Evolutionary conservation across 2,329 filamentous ascomycete genomes (phyloP).

Genomic region (Colletotrichum orbiculare): DNA sequence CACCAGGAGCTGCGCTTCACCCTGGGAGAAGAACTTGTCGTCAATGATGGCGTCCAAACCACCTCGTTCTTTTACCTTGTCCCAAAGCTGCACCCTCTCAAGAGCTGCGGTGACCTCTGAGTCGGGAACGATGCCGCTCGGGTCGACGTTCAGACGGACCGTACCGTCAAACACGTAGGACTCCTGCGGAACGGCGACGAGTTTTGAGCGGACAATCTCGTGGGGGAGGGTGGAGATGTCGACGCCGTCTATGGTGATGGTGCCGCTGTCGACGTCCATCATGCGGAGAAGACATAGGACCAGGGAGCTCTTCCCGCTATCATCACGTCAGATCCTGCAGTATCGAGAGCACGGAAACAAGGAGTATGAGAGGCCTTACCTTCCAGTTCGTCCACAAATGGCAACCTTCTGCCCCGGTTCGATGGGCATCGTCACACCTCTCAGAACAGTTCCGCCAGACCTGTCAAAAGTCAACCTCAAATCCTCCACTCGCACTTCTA

Average conservation of each 20-base stretch:
- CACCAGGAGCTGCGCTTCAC: conserved; percentile 60
- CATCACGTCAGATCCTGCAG: neutral
- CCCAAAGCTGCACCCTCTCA: conserved; percentile 56
- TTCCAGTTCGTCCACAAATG: conserved; percentile 41
- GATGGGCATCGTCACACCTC: conserved; percentile 34
- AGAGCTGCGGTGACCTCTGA: conserved; percentile 56
- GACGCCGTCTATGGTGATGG: conserved; percentile 56
- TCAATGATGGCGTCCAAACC: conserved; percentile 49
- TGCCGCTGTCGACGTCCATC: conserved; percentile 54
- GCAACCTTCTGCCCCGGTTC: conserved; percentile 39
- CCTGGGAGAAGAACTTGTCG: conserved; percentile 52
- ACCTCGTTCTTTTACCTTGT: conserved; percentile 50
- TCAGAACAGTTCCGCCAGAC: conserved; percentile 22
- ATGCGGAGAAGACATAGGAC: conserved; percentile 54
- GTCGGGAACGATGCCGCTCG: conserved; percentile 49
- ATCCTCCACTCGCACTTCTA: rapidly evolving
- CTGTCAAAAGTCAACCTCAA: conserved; percentile 4
- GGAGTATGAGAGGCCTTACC: conserved; percentile 22
- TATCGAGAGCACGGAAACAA: neutral
- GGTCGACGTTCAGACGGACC: conserved; percentile 61
- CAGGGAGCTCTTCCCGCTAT: conserved; percentile 60
- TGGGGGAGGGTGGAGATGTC: conserved; percentile 46
- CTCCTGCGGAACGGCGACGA: conserved; percentile 63
- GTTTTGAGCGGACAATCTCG: conserved; percentile 41
- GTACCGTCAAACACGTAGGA: conserved; percentile 59